Percentiles rank a stretch among this genome's conserved stretches.
phyloP scores from a whole-genome alignment of 495 filamentous ascomycete genomes.

The Tuber brumale region DNA sequence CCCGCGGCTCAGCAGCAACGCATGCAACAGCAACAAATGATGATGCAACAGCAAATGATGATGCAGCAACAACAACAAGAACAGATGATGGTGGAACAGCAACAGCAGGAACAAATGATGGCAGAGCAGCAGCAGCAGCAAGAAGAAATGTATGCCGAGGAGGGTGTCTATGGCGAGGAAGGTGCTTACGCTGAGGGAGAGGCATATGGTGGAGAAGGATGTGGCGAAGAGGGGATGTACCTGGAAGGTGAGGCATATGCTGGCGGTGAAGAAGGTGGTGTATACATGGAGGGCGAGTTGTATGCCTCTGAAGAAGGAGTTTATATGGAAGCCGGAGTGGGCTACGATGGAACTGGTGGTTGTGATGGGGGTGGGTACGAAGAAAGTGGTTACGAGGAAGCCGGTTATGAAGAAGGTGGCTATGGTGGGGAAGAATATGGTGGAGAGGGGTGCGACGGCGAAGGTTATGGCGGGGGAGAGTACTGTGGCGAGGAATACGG shows the following conservation, averaged over 20 bases:
- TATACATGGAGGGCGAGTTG: constrained; percentile 3
- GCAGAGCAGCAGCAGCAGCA: constrained; percentile 7
- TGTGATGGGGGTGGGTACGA: constrained; percentile 8
- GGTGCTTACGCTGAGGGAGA: constrained; percentile 7
- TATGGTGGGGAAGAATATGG: constrained; percentile 10
- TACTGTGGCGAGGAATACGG: constrained; percentile 15
- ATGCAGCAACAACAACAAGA: not conserved
- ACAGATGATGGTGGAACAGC: constrained; percentile 2
- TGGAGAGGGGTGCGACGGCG: not conserved
- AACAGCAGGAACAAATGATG: constrained; percentile 7
- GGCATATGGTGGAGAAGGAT: constrained; percentile 12
- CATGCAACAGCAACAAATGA: constrained; percentile 26
- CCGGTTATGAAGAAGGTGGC: constrained; percentile 13
- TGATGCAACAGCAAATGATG: constrained; percentile 22
- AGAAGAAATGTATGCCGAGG: constrained; percentile 1
- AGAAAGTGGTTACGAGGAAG: constrained; percentile 12
- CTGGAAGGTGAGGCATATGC: not conserved
- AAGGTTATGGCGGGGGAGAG: constrained; percentile 10
- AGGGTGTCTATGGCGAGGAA: constrained; percentile 6
- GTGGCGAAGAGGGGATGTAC: constrained; percentile 8
- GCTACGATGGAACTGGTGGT: not conserved
- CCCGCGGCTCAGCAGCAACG: constrained; percentile 11
- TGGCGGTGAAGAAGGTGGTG: constrained; percentile 2
- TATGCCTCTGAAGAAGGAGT: not conserved
- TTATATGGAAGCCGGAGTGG: not conserved